Conservation (phyloP, 2,329 filamentous ascomycete species). For the Alternaria dauci region DNA sequence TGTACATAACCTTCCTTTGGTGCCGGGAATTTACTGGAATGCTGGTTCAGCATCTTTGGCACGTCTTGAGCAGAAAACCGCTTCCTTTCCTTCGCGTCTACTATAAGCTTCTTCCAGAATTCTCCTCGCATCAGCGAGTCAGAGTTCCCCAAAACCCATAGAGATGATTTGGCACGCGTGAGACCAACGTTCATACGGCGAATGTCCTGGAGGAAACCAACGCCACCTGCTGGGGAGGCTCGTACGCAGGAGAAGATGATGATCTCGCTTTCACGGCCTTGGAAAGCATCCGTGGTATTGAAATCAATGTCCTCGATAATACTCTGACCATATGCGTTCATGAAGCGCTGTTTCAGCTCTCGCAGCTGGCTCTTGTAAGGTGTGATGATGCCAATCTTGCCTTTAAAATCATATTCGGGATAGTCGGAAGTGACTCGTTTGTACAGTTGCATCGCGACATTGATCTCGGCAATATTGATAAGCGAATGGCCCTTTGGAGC, state of each 20-base stretch:
- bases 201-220: conserved; percentile 98
- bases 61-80: conserved; percentile 78
- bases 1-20: conserved; percentile 36
- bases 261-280: conserved; percentile 94
- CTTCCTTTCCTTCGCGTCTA: conserved; percentile 77
- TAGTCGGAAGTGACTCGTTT: conserved; percentile 78
- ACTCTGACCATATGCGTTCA: conserved; percentile 72
- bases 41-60: conserved; percentile 61
- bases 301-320: conserved; percentile 89
- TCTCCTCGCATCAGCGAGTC: conserved; percentile 84
- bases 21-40: conserved; percentile 56
- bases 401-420: conserved; percentile 71
- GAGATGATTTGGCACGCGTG: conserved; percentile 92
- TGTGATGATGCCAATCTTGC: conserved; percentile 96
- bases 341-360: conserved; percentile 80
- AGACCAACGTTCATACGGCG: conserved; percentile 99
- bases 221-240: conserved; percentile 89
- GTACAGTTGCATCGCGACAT: conserved; percentile 86
- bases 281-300: conserved; percentile 98
- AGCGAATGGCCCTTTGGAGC: conserved; percentile 88
- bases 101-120: conserved; percentile 88
- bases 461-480: conserved; percentile 86
- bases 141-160: conserved; percentile 96
- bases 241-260: conserved; percentile 99
- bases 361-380: conserved; percentile 94